Evolutionary conservation across 345 rosid species (phyloP).

Genomic region (Syzygium aqueum): DNA sequence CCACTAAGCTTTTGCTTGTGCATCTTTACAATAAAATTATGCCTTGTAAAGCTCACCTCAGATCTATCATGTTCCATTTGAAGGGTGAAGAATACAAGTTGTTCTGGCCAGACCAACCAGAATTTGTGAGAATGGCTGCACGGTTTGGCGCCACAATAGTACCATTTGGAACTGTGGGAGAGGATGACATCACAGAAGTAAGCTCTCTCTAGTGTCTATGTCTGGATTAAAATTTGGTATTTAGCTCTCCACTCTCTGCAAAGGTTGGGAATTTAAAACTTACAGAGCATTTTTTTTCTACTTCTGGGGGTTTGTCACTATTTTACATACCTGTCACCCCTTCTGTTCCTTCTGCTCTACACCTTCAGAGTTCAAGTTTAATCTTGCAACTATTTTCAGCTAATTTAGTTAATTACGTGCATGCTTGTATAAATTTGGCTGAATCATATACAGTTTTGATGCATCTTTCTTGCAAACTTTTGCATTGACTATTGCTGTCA

Average conservation of each 20-base stretch:
- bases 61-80: background rate
- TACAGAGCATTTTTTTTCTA: background rate
- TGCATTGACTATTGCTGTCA: background rate
- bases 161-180: conserved; percentile 19
- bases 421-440: background rate
- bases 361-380: background rate
- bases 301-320: background rate
- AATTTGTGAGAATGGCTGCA: conserved; percentile 13
- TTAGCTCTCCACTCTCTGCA: background rate
- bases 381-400: background rate
- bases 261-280: background rate
- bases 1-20: background rate
- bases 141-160: conserved; percentile 10
- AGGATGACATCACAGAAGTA: conserved; percentile 13
- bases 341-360: background rate
- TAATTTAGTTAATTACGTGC: background rate
- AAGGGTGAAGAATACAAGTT: conserved; percentile 12
- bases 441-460: background rate
- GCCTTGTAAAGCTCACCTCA: background rate
- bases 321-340: background rate
- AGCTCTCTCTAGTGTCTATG: background rate
- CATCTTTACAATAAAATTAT: background rate
- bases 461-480: background rate
- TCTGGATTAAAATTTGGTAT: background rate
- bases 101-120: conserved; percentile 10